Conservation (phyloP, 306 rosid genomes). For the Lathyrus sativus region DNA sequence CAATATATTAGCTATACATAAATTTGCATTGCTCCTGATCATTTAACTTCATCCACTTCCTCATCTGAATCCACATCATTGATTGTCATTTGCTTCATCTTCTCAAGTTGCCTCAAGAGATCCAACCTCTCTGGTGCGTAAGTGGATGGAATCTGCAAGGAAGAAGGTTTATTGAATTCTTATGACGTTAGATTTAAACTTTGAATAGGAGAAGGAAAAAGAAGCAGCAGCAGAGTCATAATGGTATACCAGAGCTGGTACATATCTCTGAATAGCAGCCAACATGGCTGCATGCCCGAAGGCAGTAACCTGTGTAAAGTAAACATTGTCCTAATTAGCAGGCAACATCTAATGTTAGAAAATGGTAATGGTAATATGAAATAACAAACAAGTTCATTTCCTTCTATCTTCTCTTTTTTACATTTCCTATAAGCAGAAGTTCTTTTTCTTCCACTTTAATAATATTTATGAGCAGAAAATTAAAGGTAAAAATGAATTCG, state of each 20-base stretch:
- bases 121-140: constrained; percentile 94
- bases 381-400: constrained; percentile 23
- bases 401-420: constrained; percentile 7
- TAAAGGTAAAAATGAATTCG: not conserved
- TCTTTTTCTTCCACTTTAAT: constrained; percentile 21
- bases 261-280: constrained; percentile 98
- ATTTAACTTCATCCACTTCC: constrained; percentile 55
- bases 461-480: constrained; percentile 2
- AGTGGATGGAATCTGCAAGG: constrained; percentile 87
- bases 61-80: constrained; percentile 52
- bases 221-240: constrained; percentile 2
- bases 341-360: constrained; percentile 27
- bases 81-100: constrained; percentile 79
- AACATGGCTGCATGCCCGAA: constrained; percentile 98
- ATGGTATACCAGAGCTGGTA: constrained; percentile 78
- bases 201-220: not conserved
- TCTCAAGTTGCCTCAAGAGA: constrained; percentile 92
- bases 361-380: constrained; percentile 23
- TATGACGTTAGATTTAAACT: constrained; percentile 4
- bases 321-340: constrained; percentile 39
- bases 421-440: constrained; percentile 15
- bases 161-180: constrained; percentile 28
- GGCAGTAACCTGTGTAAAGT: constrained; percentile 79
- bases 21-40: constrained; percentile 48
- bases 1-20: constrained; percentile 48